Conservation (phyloP, 1,284 basidiomycete species). For the Leccinum pallidistipes region DNA sequence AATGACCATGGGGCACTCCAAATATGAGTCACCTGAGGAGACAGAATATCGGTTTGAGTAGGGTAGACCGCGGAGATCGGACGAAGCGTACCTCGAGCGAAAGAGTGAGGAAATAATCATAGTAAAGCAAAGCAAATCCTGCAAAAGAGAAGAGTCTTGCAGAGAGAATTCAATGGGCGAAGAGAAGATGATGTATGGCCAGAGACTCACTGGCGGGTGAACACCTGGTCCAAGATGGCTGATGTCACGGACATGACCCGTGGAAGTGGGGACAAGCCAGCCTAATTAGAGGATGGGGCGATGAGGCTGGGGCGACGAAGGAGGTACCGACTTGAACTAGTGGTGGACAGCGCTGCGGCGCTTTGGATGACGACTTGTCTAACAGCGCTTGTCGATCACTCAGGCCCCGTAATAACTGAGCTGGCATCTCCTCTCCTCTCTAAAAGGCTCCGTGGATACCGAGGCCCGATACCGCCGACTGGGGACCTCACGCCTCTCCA, state of each 20-base stretch:
- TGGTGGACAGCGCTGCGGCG: background rate
- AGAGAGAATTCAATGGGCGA: background rate
- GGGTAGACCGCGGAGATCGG: background rate
- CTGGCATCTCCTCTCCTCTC: background rate
- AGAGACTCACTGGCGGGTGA: constrained; percentile 21
- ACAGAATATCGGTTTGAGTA: background rate
- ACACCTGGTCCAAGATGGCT: constrained; percentile 3
- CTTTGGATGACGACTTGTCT: background rate
- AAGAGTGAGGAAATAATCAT: constrained; percentile 22
- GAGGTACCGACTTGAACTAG: background rate
- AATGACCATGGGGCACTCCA: constrained; percentile 19
- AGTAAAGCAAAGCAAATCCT: constrained; percentile 15
- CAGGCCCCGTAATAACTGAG: background rate
- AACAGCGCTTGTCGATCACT: background rate
- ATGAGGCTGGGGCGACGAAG: background rate
- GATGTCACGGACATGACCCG: constrained; percentile 13
- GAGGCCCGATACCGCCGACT: background rate
- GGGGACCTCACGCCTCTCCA: background rate
- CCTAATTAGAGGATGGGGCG: background rate
- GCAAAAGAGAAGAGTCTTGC: constrained; percentile 8
- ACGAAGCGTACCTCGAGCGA: constrained; percentile 17
- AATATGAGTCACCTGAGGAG: constrained; percentile 16
- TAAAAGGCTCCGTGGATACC: background rate
- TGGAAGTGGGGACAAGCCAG: background rate
- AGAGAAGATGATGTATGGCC: background rate